Evolutionary conservation across 805 yeast species (phyloP).

Genomic region (Zygosaccharomyces bailii): DNA sequence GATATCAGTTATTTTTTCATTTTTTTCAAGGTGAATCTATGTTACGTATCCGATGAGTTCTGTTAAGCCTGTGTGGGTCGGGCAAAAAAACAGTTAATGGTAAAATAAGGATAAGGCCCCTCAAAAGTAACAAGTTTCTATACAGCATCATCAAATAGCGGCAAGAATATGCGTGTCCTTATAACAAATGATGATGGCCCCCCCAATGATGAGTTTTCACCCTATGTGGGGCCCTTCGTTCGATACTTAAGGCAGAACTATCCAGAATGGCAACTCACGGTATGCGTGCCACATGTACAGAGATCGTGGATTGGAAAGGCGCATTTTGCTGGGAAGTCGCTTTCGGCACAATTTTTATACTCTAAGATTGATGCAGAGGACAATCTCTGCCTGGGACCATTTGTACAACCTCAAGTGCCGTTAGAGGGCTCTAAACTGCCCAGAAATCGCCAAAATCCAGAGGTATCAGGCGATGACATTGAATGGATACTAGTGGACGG

Average conservation of each 20-base stretch:
- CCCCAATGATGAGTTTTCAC: slow-evolving; percentile 71
- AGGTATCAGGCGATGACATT: slow-evolving; percentile 39
- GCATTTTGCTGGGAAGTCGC: slow-evolving; percentile 75
- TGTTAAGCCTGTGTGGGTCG: no score
- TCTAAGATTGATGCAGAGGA: slow-evolving; percentile 45
- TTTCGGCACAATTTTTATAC: slow-evolving; percentile 62
- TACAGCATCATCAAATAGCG: no score
- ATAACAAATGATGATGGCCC: slow-evolving; percentile 97
- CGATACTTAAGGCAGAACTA: slow-evolving; percentile 52
- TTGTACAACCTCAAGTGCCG: slow-evolving; percentile 46
- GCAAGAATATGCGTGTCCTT: slow-evolving; percentile 50
- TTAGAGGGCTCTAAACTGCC: slow-evolving; percentile 30
- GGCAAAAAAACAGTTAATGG: neutral
- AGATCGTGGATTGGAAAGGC: slow-evolving; percentile 98
- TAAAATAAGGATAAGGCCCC: neutral
- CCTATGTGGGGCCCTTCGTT: slow-evolving; percentile 78
- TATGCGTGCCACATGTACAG: slow-evolving; percentile 78
- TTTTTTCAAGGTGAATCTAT: no score
- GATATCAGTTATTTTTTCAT: no score
- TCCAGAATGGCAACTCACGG: slow-evolving; percentile 82
- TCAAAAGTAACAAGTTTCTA: neutral
- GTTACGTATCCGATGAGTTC: no score
- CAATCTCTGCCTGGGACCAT: slow-evolving; percentile 66
- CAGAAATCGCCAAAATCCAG: slow-evolving; percentile 17
- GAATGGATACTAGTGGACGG: slow-evolving; percentile 90